phyloP scores from a whole-genome alignment of 176 grass and related monocot species.

The Pontederia paniculata region DNA sequence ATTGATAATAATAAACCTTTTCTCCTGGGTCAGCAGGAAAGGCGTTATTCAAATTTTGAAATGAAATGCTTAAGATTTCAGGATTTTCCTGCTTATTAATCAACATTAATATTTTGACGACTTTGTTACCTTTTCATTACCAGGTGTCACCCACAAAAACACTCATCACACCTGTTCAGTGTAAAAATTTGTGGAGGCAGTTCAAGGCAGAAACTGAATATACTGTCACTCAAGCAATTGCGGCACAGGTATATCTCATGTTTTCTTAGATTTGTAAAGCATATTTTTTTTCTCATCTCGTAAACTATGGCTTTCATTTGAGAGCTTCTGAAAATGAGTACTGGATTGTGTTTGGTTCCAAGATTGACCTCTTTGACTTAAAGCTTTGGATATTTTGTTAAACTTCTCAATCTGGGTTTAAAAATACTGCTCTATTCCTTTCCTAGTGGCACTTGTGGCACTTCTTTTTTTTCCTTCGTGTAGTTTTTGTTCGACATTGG shows the following conservation, averaged over 20 bases:
- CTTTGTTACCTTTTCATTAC: not conserved
- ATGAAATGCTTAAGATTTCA: not conserved
- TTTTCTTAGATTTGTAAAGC: too few relatives aligned
- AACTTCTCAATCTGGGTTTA: too few relatives aligned
- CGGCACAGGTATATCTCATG: constrained; percentile 3
- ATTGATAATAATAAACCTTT: not conserved
- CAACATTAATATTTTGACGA: not conserved
- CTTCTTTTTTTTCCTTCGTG: not conserved
- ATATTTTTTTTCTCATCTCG: too few relatives aligned
- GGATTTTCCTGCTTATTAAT: not conserved
- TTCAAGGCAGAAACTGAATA: constrained; percentile 19
- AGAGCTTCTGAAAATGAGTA: not conserved
- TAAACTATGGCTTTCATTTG: too few relatives aligned
- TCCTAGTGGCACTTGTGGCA: too few relatives aligned
- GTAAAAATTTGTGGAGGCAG: constrained; percentile 13
- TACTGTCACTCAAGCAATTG: constrained; percentile 11
- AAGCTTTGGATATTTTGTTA: too few relatives aligned
- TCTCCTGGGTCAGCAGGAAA: too few relatives aligned
- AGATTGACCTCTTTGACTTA: too few relatives aligned
- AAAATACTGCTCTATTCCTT: too few relatives aligned
- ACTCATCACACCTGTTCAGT: constrained; percentile 13
- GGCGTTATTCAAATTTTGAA: not conserved
- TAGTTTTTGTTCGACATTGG: too few relatives aligned
- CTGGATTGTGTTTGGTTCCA: not conserved
- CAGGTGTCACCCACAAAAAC: constrained; percentile 8